Base-by-base conservation (phyloP, 1,139 yeast species). In the Taphrina communis region DNA sequence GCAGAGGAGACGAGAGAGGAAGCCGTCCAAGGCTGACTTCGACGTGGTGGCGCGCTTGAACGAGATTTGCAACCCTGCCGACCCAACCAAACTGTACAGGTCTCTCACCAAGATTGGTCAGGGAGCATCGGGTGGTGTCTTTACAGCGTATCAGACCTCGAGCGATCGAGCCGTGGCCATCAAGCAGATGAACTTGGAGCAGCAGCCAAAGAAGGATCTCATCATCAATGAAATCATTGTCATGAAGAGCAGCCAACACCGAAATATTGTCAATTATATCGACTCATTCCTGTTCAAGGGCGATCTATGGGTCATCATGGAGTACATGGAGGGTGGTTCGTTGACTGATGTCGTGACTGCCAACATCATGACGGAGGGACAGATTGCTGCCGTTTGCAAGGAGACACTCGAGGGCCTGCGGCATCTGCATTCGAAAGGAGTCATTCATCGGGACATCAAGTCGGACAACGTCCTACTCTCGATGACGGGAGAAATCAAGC, bases 61-160 rank as follows among this genome's bases (percentile, higher is more conserved):
- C 70, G 85, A 87, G 55, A 93, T 94, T 62, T 94, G 98, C 76
- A 84, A 91, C 1, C 87, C 86, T 52, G 96, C 94, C 2, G 96
- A 95, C 78, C 99, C 99, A n/a, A 86, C 87, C 46, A 82, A 82
- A 68, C 78, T 85, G 65, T 95, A 90, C 78, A 81, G 83, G 61
- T 88, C 87, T 75, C 81, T 93, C 71, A 82, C 84, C 21, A 93
- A 94, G 80, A 89, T 94, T 76, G 99, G 99, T 6, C 98, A 94
- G 80, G 99, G 99, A 76, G 99, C 99, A 0, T 88, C 96, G 51
- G 99, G 99, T 70, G 98, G 98, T 67, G 99, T 94, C 61, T 94
- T 88, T 77, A 90, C 96, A 51, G 98, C 98, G 0, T 87, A 88
- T 75, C 92, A 89, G 74, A 79, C 79, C 39, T 84, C 85, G 25